phyloP scores from a whole-genome alignment of 306 rosid species.

The Vicia sativa region DNA sequence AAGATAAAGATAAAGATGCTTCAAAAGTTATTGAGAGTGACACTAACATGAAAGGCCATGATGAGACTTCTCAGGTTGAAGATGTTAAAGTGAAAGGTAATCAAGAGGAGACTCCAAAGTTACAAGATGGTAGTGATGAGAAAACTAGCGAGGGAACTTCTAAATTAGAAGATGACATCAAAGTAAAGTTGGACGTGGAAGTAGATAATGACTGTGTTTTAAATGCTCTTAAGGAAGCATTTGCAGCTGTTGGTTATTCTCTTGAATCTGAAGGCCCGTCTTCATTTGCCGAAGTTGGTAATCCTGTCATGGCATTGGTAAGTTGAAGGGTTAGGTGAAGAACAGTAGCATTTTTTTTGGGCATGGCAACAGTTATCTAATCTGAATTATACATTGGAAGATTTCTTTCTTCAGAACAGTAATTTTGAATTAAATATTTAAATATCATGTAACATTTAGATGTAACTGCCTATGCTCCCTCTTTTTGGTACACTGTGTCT shows the following conservation, averaged over 20 bases:
- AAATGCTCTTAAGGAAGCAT: constrained; percentile 81
- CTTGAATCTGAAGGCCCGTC: constrained; percentile 61
- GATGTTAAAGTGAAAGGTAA: constrained; percentile 48
- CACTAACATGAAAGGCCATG: constrained; percentile 47
- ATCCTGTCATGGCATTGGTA: constrained; percentile 94
- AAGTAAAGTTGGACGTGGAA: constrained; percentile 49
- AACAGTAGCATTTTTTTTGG: constrained; percentile 14
- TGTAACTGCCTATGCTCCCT: constrained; percentile 28
- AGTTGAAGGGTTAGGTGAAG: constrained; percentile 43
- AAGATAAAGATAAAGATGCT: constrained; percentile 45
- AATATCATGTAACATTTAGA: constrained; percentile 8
- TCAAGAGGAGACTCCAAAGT: constrained; percentile 47
- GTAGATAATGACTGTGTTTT: constrained; percentile 57
- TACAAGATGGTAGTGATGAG: constrained; percentile 50
- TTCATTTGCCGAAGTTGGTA: constrained; percentile 86
- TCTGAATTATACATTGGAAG: constrained; percentile 24
- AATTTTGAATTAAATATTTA: constrained; percentile 12
- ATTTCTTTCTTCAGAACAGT: constrained; percentile 9
- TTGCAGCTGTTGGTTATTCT: constrained; percentile 79
- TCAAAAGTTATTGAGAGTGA: constrained; percentile 51
- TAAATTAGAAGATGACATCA: constrained; percentile 50
- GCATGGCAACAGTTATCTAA: constrained; percentile 10
- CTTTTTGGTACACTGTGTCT: constrained; percentile 20
- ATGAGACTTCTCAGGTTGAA: constrained; percentile 56
- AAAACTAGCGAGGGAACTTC: constrained; percentile 53